Base-by-base conservation (phyloP, 2,329 filamentous ascomycete genomes). In the Verticillium nubilum region DNA sequence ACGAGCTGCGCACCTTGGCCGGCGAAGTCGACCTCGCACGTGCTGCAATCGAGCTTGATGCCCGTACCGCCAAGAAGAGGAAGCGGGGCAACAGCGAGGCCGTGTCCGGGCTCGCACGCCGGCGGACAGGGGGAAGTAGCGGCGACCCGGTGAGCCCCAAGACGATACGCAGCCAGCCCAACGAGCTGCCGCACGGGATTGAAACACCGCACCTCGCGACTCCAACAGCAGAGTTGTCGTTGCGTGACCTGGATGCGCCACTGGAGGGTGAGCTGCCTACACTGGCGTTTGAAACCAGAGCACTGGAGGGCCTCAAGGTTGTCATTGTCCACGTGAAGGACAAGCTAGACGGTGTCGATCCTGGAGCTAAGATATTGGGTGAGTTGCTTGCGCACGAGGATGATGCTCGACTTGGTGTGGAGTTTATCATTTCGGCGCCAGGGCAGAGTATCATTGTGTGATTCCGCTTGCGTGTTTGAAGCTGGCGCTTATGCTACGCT, bases 261-360 rank as follows among this genome's bases (percentile, higher is more conserved):
- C 26, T 17, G 13, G 42, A 52, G 6, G 15, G 27, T 12, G 37
- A 50, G 2, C 65, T 25, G n/a, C 37, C 37, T 23, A 47, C 37
- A 2, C 19, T 47, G 6, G 65, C 58, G 31, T 64, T 60, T 19
- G 62, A 68, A 2, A 47, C 69, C n/a, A 65, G 69, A 68, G 86
- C 87, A 6, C 78, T 99, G 4, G 78, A 80, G 57, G 92, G 92
- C 0, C 71, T 98, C 28, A 89, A 86, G 63, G 79, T 99, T 1
- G 87, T 97, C 56, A 86, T 98, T 59, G 98, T 98, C 37, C 95
- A 99, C 70, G 85, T 98, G 68, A 99, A 99, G 72, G 94, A 98
- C 64, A 88, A 84, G 25, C 76, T 97, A 9, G 92, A 97, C 69
- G 91, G 86, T 0, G 84, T 85, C 76, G 54, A 85, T 82, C 2